A percentile compares a stretch with the other conserved stretches of the same genome.
Evolutionary conservation across 495 filamentous ascomycete genomes (phyloP).

Genomic region (Trichoderma virens): DNA sequence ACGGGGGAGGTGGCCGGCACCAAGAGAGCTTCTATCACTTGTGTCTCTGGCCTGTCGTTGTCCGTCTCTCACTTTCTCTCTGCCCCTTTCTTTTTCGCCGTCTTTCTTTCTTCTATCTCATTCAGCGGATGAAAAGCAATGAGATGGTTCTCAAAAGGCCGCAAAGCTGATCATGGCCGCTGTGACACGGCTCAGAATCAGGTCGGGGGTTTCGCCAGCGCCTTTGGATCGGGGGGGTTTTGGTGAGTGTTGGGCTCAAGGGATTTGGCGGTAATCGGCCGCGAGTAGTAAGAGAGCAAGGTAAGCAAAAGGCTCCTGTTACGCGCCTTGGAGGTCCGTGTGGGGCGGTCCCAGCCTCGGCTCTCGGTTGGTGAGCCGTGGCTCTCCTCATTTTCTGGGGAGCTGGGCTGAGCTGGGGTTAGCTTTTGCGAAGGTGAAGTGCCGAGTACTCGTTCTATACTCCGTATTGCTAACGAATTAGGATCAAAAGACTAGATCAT

Average conservation of each 20-base stretch:
- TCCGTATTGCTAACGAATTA: too few species aligned
- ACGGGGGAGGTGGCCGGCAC: too few species aligned
- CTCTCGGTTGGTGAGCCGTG: background rate
- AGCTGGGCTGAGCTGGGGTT: background rate
- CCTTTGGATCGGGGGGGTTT: background rate
- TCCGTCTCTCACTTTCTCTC: too few species aligned
- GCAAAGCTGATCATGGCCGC: background rate
- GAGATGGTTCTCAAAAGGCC: background rate
- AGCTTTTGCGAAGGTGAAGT: background rate
- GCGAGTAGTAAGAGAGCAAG: background rate
- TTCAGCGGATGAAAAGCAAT: background rate
- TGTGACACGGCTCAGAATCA: background rate
- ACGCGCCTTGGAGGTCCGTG: background rate
- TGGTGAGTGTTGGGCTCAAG: background rate
- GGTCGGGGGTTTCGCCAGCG: too few species aligned
- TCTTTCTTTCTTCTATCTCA: background rate
- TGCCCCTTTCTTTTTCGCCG: too few species aligned
- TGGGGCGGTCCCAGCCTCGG: background rate
- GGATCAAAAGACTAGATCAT: too few species aligned
- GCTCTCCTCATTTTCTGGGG: background rate
- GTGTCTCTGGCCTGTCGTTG: too few species aligned
- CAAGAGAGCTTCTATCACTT: too few species aligned
- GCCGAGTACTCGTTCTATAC: too few species aligned
- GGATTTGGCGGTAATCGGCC: too few species aligned
- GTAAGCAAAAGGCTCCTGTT: background rate